phyloP scores from a whole-genome alignment of 352 stramenopile species.

The Phytopythium cucurbitacearum region DNA sequence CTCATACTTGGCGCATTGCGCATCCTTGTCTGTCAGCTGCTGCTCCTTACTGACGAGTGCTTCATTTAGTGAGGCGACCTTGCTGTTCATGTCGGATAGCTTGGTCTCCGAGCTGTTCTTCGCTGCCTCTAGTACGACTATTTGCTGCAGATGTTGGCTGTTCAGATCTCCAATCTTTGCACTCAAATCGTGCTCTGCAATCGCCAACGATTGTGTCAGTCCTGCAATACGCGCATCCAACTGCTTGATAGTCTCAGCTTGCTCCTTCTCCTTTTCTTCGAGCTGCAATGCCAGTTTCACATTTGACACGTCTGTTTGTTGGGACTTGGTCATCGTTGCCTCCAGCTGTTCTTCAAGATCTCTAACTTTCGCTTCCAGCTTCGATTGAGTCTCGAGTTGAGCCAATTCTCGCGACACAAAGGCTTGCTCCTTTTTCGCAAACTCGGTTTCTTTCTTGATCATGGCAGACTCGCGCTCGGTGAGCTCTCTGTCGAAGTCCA shows the following conservation, averaged over 20 bases:
- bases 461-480: slow-evolving; percentile 33
- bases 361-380: slow-evolving; percentile 17
- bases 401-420: slow-evolving; percentile 33
- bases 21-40: slow-evolving; percentile 4
- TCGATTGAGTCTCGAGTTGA: slow-evolving; percentile 26
- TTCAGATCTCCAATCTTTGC: slow-evolving; percentile 9
- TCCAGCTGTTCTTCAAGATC: slow-evolving; percentile 26
- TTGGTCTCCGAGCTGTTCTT: slow-evolving; percentile 15
- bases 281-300: slow-evolving; percentile 22
- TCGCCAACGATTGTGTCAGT: slow-evolving; percentile 8
- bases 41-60: slow-evolving; percentile 5
- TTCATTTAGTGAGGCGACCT: slow-evolving; percentile 13
- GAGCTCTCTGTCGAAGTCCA: slow-evolving; percentile 47
- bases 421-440: slow-evolving; percentile 30
- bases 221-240: slow-evolving; percentile 5
- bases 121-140: slow-evolving; percentile 10
- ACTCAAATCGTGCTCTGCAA: slow-evolving; percentile 14
- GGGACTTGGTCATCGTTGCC: slow-evolving; percentile 9
- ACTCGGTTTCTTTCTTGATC: slow-evolving; percentile 19
- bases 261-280: slow-evolving; percentile 21
- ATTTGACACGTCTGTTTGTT: slow-evolving; percentile 20
- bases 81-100: slow-evolving; percentile 9
- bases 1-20: slow-evolving; percentile 8
- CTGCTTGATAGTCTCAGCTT: slow-evolving; percentile 7
- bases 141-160: slow-evolving; percentile 10